Conservation (phyloP, 495 filamentous ascomycete genomes). For the Podospora comata region DNA sequence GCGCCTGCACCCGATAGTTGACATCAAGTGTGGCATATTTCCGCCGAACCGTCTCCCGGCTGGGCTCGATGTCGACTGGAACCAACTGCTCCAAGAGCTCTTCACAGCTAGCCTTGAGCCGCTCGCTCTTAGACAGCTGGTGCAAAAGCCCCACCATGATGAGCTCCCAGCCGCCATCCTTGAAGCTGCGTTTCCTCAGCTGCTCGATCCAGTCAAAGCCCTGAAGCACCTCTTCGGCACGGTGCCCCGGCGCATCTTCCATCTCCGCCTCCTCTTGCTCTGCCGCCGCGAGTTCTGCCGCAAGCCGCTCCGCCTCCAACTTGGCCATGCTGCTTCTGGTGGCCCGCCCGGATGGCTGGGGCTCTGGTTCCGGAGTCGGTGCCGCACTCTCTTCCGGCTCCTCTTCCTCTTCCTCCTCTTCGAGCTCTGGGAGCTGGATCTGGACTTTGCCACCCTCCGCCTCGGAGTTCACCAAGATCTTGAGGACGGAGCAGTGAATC, state of each 20-base stretch:
- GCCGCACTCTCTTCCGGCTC: conserved; percentile 58
- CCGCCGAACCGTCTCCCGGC: conserved; percentile 62
- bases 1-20: conserved; percentile 73
- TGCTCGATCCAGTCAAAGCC: conserved; percentile 81
- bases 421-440: conserved; percentile 72
- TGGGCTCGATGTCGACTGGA: conserved; percentile 70
- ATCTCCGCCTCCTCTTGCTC: conserved; percentile 41
- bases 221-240: conserved; percentile 73
- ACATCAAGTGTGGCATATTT: conserved; percentile 75
- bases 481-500: conserved; percentile 86
- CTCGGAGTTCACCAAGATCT: conserved; percentile 74
- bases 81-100: conserved; percentile 74
- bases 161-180: conserved; percentile 85
- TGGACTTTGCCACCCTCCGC: conserved; percentile 74
- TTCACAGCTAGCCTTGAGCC: conserved; percentile 68
- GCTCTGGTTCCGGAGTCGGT: conserved; percentile 65
- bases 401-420: conserved; percentile 57
- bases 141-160: conserved; percentile 85
- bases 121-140: conserved; percentile 73
- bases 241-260: conserved; percentile 54
- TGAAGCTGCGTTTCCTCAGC: conserved; percentile 78
- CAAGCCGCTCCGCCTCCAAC: conserved; percentile 63
- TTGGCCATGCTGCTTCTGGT: conserved; percentile 84
- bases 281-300: conserved; percentile 51
- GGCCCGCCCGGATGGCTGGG: conserved; percentile 62